Conservation (phyloP, 208 protist genomes). For the Crithidia expoeki region DNA sequence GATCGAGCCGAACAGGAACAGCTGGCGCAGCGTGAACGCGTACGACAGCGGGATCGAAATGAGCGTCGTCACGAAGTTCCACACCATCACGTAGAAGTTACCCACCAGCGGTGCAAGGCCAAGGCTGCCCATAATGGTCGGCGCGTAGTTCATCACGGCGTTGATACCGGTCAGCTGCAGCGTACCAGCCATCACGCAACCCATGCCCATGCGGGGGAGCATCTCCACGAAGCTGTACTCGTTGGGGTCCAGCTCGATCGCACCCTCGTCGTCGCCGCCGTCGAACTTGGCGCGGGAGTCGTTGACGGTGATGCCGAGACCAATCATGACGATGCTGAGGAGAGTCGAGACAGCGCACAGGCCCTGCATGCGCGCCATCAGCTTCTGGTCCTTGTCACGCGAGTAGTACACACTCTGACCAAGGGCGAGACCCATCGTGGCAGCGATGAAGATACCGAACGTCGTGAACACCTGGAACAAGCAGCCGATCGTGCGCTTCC, state of each 20-base stretch:
- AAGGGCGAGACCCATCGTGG: constrained; percentile 57
- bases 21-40: constrained; percentile 70
- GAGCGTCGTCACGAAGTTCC: constrained; percentile 88
- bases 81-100: constrained; percentile 85
- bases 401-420: constrained; percentile 49
- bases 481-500: constrained; percentile 60
- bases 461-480: constrained; percentile 87
- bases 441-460: constrained; percentile 82
- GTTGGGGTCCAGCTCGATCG: constrained; percentile 30
- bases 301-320: constrained; percentile 40
- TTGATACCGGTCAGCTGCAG: constrained; percentile 88
- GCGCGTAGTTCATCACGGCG: constrained; percentile 89
- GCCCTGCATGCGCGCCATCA: constrained; percentile 72
- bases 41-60: constrained; percentile 67
- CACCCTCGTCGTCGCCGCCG: constrained; percentile 20
- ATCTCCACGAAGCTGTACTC: constrained; percentile 60
- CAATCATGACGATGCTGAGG: constrained; percentile 56
- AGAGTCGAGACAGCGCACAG: constrained; percentile 67
- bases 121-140: constrained; percentile 72
- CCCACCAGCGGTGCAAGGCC: constrained; percentile 69
- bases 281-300: constrained; percentile 31
- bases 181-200: constrained; percentile 55
- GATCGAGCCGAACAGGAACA: constrained; percentile 67
- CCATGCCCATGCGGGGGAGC: constrained; percentile 55
- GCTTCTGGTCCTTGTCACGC: constrained; percentile 33